Evolutionary conservation across 1,284 basidiomycete species (phyloP).

Genomic region (Cryptococcus jaspeensis): DNA sequence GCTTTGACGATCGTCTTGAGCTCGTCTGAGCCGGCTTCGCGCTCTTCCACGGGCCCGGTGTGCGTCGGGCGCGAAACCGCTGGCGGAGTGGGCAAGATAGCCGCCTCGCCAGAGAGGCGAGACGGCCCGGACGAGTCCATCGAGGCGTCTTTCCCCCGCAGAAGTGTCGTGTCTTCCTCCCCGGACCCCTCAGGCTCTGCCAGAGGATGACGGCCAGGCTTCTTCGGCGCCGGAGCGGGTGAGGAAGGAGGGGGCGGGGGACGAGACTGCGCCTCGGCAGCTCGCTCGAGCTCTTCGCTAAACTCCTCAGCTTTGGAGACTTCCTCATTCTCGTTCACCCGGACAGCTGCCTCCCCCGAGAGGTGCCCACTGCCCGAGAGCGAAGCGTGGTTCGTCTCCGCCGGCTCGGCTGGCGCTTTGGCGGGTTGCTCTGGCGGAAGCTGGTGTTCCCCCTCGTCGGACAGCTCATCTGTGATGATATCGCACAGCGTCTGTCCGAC

Average conservation of each 20-base stretch:
- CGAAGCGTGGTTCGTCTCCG: too few relatives aligned
- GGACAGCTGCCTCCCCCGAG: background rate
- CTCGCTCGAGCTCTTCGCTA: conserved; percentile 9
- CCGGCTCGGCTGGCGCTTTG: background rate
- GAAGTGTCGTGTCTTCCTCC: conserved; percentile 2
- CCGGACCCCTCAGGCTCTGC: background rate
- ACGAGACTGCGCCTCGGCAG: conserved; percentile 1
- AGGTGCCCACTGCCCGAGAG: background rate
- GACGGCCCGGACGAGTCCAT: conserved; percentile 28
- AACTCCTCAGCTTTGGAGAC: conserved; percentile 16
- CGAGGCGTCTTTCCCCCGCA: conserved; percentile 12
- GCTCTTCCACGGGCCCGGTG: background rate
- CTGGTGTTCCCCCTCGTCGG: conserved; percentile 2
- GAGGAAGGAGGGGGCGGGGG: background rate
- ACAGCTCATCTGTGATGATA: conserved; percentile 67
- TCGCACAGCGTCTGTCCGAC: conserved; percentile 80
- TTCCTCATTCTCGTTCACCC: conserved; percentile 4
- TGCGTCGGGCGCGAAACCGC: background rate
- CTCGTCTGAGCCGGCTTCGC: background rate
- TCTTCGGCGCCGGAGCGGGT: background rate
- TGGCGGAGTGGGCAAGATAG: conserved; percentile 35
- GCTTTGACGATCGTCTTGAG: conserved; percentile 28
- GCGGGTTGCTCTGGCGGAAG: background rate
- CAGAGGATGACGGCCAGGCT: background rate
- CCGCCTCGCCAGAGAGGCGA: conserved; percentile 39